Evolutionary conservation across 2,329 filamentous ascomycete species (phyloP).

Genomic region (Colletotrichum salicis): DNA sequence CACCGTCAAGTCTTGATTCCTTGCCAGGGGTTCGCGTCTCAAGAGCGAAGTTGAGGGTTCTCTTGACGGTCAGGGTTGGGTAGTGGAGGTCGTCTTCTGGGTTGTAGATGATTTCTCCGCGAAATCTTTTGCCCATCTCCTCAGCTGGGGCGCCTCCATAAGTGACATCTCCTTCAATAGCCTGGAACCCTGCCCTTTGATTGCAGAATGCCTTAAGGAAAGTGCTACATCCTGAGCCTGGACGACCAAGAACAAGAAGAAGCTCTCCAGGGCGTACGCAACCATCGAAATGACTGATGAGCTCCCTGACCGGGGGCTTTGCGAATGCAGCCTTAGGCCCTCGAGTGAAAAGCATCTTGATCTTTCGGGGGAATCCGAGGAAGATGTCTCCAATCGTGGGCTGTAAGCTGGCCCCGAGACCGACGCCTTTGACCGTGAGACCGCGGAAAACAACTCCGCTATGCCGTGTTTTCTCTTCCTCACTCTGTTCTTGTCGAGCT

Average conservation of each 20-base stretch:
- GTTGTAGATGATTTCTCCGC: conserved; percentile 73
- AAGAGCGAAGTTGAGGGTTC: conserved; percentile 75
- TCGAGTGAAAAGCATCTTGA: conserved; percentile 40
- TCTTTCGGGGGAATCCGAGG: conserved; percentile 42
- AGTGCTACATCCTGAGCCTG: conserved; percentile 67
- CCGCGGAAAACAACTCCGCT: conserved; percentile 76
- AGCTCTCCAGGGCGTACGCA: conserved; percentile 66
- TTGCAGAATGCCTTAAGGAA: conserved; percentile 74
- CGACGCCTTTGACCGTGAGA: conserved; percentile 76
- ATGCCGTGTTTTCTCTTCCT: conserved; percentile 77
- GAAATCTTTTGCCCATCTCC: conserved; percentile 63
- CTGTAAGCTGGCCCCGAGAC: conserved; percentile 68
- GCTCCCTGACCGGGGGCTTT: conserved; percentile 47
- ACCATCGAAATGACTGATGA: conserved; percentile 65
- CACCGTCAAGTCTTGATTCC: conserved; percentile 65
- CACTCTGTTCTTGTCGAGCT: conserved; percentile 70
- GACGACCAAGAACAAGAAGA: conserved; percentile 67
- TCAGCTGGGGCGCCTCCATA: conserved; percentile 63
- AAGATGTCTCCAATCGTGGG: conserved; percentile 54
- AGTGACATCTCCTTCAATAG: conserved; percentile 71
- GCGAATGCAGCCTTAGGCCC: conserved; percentile 46
- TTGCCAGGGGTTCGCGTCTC: conserved; percentile 66
- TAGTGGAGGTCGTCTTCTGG: conserved; percentile 78
- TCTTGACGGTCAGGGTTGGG: conserved; percentile 73
- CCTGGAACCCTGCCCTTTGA: conserved; percentile 71